A percentile compares a stretch with the other conserved stretches of the same genome.
Conservation (phyloP, 305 asterid species). For the Fraxinus dipetala region DNA sequence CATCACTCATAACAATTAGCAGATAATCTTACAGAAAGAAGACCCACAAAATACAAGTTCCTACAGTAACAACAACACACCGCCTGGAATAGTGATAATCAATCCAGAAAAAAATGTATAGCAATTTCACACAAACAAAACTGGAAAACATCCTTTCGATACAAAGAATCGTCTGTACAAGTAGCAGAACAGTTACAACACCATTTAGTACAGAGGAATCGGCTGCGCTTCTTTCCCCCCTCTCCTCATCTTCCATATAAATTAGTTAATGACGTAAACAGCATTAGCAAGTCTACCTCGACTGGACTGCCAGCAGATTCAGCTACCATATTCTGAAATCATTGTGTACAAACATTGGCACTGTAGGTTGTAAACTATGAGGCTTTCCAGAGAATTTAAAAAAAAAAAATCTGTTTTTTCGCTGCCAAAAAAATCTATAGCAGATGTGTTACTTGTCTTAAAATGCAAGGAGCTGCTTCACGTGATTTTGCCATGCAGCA, state of each 20-base stretch:
- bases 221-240: not conserved
- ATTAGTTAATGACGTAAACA: not conserved
- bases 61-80: not conserved
- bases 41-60: not conserved
- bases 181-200: not conserved
- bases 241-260: not conserved
- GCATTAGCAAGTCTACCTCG: not conserved
- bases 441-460: constrained; percentile 53
- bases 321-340: not conserved
- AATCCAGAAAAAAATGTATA: not conserved
- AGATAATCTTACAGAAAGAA: not conserved
- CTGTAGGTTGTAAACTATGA: not conserved
- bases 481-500: constrained; percentile 86
- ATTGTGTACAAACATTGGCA: not conserved
- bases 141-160: not conserved
- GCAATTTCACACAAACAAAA: not conserved
- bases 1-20: too few relatives aligned
- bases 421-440: not conserved
- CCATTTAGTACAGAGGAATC: not conserved
- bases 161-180: not conserved
- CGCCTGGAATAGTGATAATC: not conserved
- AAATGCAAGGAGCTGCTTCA: constrained; percentile 84
- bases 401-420: too few relatives aligned
- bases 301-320: not conserved
- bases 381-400: not conserved